Conservation (phyloP, 1,139 yeast genomes). For the Torulaspora pretoriensis region DNA sequence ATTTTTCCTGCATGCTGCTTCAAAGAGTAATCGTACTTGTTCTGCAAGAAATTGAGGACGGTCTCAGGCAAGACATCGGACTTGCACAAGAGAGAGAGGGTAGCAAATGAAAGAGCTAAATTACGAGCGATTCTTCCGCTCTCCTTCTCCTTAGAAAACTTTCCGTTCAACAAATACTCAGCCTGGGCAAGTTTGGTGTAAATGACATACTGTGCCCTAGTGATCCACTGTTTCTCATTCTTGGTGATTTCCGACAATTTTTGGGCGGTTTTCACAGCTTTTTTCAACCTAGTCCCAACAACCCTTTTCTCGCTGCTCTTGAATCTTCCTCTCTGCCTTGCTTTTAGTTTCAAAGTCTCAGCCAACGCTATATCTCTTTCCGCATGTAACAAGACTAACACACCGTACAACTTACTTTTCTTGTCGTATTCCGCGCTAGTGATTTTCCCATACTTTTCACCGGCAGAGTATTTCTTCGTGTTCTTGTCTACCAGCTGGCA, state of each 20-base stretch:
- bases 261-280: constrained; percentile 47
- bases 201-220: constrained; percentile 53
- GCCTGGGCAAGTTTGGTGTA: constrained; percentile 63
- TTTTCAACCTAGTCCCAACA: constrained; percentile 63
- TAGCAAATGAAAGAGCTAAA: constrained; percentile 27
- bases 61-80: constrained; percentile 16
- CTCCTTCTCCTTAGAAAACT: constrained; percentile 53
- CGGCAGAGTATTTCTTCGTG: constrained; percentile 29
- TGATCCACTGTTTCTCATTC: constrained; percentile 37
- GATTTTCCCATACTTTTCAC: constrained; percentile 27
- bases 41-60: constrained; percentile 21
- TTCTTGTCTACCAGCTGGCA: constrained; percentile 32
- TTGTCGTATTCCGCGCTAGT: constrained; percentile 28
- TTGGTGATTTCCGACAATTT: constrained; percentile 44
- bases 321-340: constrained; percentile 31
- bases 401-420: constrained; percentile 31
- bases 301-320: constrained; percentile 43
- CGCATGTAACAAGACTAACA: constrained; percentile 28
- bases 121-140: constrained; percentile 24
- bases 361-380: constrained; percentile 34
- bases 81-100: constrained; percentile 22
- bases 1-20: constrained; percentile 28
- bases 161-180: constrained; percentile 38
- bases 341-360: constrained; percentile 31
- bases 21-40: constrained; percentile 31